phyloP scores from a whole-genome alignment of 495 filamentous ascomycete species.

The Daldinia bambusicola region DNA sequence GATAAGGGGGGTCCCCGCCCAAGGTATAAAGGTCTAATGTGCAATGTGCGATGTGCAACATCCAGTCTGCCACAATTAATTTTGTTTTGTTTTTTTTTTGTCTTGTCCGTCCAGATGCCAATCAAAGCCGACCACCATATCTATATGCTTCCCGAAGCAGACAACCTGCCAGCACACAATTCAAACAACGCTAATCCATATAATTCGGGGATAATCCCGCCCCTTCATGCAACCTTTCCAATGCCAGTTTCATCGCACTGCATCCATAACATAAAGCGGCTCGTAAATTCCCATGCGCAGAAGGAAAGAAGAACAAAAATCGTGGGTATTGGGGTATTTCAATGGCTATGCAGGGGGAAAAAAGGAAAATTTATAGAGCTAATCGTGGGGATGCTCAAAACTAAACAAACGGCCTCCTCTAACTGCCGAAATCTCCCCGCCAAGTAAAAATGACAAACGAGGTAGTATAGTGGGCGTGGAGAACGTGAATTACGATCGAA shows the following conservation, averaged over 20 bases:
- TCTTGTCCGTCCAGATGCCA: conserved; percentile 30
- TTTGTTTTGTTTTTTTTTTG: not conserved
- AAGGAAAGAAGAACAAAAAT: conserved; percentile 10
- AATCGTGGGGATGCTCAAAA: conserved; percentile 1
- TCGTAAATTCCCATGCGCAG: conserved; percentile 25
- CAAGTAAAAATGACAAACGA: conserved; percentile 12
- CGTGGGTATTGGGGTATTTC: conserved; percentile 42
- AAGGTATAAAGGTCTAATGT: conserved; percentile 39
- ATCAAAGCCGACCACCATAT: conserved; percentile 22
- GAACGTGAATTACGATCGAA: conserved; percentile 9
- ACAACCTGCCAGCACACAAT: conserved; percentile 12
- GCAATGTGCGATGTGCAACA: conserved; percentile 18
- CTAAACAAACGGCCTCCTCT: conserved; percentile 9
- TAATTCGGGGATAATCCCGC: conserved; percentile 24
- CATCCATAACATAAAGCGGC: conserved; percentile 23
- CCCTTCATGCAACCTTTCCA: conserved; percentile 35
- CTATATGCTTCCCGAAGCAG: conserved; percentile 34
- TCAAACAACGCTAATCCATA: conserved; percentile 24
- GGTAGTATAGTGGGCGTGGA: not conserved
- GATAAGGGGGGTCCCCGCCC: conserved; percentile 21
- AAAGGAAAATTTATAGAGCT: conserved; percentile 17
- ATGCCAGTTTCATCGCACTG: conserved; percentile 36
- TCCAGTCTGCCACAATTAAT: conserved; percentile 13
- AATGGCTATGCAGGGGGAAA: conserved; percentile 21
- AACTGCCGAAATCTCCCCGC: not conserved